Percentiles rank a stretch among this genome's conserved stretches.
These are phyloP conservation scores for Talaromyces verruculosus DNA, from an alignment of 2,329 filamentous ascomycete genomes.

Conservation along the genomic window DNA sequence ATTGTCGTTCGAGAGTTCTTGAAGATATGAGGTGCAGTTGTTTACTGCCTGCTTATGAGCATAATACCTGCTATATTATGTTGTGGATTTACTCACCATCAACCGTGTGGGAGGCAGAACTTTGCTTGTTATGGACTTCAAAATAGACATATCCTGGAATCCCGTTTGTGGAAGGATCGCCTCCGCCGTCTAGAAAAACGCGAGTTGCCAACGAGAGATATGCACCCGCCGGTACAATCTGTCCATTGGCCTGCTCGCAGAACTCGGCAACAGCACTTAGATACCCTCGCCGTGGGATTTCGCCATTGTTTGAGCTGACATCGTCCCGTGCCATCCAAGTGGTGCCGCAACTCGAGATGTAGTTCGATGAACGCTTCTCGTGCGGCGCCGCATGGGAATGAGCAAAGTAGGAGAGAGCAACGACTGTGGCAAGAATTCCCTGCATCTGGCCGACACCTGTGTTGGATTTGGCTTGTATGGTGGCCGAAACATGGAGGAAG, in stretches of 20 bases:
- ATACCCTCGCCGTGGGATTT: not conserved
- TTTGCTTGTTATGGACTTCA: not conserved
- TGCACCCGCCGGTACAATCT: not conserved
- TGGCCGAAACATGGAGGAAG: not conserved
- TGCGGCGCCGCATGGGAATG: not conserved
- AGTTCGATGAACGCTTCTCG: conserved; percentile 12
- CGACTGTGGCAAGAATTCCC: not conserved
- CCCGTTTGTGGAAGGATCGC: not conserved
- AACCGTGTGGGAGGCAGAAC: not conserved
- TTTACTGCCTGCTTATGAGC: not conserved
- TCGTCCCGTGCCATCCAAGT: conserved; percentile 18
- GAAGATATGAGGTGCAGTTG: not conserved
- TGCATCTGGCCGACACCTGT: not conserved
- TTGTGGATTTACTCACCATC: not conserved
- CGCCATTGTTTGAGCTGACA: conserved; percentile 7
- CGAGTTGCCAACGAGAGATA: not conserved
- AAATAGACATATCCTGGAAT: not conserved
- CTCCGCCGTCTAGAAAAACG: not conserved
- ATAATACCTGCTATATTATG: not conserved
- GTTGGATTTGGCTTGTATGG: not conserved
- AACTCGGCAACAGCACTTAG: not conserved
- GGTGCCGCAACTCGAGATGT: conserved; percentile 13
- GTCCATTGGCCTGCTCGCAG: not conserved
- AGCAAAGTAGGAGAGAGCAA: not conserved
- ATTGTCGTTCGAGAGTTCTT: not conserved